Percentiles rank a stretch among this genome's conserved stretches.
Evolutionary conservation across 352 stramenopile species (phyloP).

Genomic region (Globisporangium paroecandrum): DNA sequence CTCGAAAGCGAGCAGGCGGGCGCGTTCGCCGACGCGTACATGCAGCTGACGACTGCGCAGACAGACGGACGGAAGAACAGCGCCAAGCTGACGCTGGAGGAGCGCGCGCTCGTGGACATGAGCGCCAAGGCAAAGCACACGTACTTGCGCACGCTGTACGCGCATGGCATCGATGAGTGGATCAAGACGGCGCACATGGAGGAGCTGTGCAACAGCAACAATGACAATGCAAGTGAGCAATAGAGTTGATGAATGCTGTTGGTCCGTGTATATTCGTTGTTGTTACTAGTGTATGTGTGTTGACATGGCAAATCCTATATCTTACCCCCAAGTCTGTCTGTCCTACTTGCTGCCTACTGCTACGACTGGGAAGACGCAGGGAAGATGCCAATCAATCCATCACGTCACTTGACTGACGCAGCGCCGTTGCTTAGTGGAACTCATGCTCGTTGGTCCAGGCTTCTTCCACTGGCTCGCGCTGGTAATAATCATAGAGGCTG

Average conservation of each 20-base stretch:
- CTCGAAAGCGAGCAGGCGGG: slow-evolving; percentile 21
- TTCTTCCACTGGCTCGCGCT: slow-evolving; percentile 88
- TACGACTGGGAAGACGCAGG: background rate
- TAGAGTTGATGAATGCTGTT: background rate
- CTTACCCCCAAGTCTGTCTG: slow-evolving; percentile 4
- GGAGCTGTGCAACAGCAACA: background rate
- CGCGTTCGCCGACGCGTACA: slow-evolving; percentile 45
- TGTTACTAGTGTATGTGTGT: background rate
- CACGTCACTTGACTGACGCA: background rate
- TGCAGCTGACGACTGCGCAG: slow-evolving; percentile 28
- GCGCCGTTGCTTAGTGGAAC: slow-evolving; percentile 87
- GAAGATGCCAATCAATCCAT: background rate
- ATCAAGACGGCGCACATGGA: slow-evolving; percentile 27
- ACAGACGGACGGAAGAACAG: slow-evolving; percentile 15
- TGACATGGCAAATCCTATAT: background rate
- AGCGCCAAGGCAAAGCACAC: slow-evolving; percentile 22
- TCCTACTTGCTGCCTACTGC: slow-evolving; percentile 13
- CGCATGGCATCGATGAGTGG: slow-evolving; percentile 51
- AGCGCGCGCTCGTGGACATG: slow-evolving; percentile 36
- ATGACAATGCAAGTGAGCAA: background rate
- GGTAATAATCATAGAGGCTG: slow-evolving; percentile 98
- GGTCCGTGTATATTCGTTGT: background rate
- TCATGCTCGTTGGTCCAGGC: slow-evolving; percentile 94
- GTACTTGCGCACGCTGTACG: slow-evolving; percentile 44
- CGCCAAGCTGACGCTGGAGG: slow-evolving; percentile 36